A percentile compares a stretch with the other conserved stretches of the same genome.
These are phyloP conservation scores for Maudiozyma barnettii DNA, from an alignment of 805 yeast species.

Conservation along the genomic window DNA sequence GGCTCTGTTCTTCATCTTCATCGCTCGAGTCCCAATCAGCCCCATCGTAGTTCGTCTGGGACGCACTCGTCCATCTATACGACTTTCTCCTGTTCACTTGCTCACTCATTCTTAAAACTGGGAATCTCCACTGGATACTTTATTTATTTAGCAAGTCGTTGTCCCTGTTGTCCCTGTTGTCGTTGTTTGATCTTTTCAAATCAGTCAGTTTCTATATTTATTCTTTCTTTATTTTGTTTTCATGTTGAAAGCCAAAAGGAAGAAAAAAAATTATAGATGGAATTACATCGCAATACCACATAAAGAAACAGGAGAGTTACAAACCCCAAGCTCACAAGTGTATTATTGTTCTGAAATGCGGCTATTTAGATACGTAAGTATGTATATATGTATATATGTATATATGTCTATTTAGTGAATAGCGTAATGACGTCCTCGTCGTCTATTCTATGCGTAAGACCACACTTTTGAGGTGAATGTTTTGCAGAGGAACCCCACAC, in stretches of 20 bases:
- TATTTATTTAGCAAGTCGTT: no score
- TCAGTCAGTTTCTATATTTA: no score
- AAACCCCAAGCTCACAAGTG: no score
- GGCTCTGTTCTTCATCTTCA: constrained; percentile 11
- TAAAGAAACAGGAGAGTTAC: no score
- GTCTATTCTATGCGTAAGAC: constrained; percentile 67
- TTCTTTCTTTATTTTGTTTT: no score
- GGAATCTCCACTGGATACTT: no score
- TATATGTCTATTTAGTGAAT: constrained; percentile 54
- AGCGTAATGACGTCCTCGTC: constrained; percentile 94
- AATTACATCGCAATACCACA: no score
- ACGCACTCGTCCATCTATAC: constrained; percentile 35
- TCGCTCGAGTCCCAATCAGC: constrained; percentile 33
- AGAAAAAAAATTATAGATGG: no score
- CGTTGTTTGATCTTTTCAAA: not conserved
- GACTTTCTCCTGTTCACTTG: constrained; percentile 33
- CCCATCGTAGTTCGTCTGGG: constrained; percentile 34
- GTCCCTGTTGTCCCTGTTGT: not conserved
- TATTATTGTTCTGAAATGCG: no score
- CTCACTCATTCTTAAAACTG: not conserved
- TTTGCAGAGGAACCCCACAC: constrained; percentile 96
- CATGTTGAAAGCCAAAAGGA: no score
- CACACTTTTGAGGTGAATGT: constrained; percentile 95
- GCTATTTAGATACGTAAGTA: no score
- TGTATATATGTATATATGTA: not conserved